Percentiles rank a stretch among this genome's conserved stretches.
Conservation (phyloP, 768 basidiomycete genomes). For the Exsudoporus frostii region DNA sequence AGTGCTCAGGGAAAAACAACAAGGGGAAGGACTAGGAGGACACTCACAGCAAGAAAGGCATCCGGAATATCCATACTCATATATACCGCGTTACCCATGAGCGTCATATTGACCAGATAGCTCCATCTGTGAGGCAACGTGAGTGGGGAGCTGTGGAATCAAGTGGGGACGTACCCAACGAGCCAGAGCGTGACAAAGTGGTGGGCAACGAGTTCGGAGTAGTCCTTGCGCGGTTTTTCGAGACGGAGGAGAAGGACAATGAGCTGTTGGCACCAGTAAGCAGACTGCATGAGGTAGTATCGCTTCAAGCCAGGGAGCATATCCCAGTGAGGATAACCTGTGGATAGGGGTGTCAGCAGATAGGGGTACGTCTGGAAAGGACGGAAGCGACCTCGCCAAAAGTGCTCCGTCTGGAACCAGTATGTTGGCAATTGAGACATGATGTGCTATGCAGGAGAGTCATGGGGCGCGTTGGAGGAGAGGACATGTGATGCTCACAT, state of each 20-base stretch:
- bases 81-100: conserved; percentile 88
- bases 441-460: conserved; percentile 52
- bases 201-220: conserved; percentile 80
- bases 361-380: background rate
- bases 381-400: conserved; percentile 69
- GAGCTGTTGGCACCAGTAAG: conserved; percentile 95
- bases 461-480: background rate
- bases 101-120: conserved; percentile 73
- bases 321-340: conserved; percentile 87
- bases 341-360: background rate
- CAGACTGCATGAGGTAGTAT: conserved; percentile 90
- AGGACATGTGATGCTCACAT: conserved; percentile 46
- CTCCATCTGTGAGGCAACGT: conserved; percentile 61
- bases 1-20: background rate
- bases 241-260: conserved; percentile 78
- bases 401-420: conserved; percentile 81
- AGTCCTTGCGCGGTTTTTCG: conserved; percentile 95
- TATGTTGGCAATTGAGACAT: conserved; percentile 80
- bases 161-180: conserved; percentile 58
- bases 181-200: conserved; percentile 96
- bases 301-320: conserved; percentile 82
- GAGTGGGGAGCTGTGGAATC: background rate
- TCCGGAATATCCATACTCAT: conserved; percentile 98
- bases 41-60: conserved; percentile 73
- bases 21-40: background rate